phyloP scores from a whole-genome alignment of 768 basidiomycete species.

The Lactarius evosmus region DNA sequence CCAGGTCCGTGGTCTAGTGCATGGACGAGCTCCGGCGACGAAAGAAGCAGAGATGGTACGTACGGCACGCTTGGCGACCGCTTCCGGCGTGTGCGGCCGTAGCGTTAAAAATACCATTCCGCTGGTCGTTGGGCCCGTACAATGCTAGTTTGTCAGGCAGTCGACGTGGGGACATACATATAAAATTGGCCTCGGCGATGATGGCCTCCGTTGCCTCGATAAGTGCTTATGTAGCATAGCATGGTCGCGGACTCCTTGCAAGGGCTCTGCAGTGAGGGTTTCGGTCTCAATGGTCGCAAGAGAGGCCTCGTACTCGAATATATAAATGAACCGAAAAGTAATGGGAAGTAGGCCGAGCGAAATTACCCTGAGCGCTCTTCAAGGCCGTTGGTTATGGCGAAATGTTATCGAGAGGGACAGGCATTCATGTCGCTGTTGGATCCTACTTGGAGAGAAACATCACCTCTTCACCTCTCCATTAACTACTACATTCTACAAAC shows the following conservation, averaged over 20 bases:
- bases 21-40: background rate
- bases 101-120: conserved; percentile 36
- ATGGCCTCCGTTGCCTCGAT: conserved; percentile 20
- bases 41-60: conserved; percentile 10
- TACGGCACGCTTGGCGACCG: conserved; percentile 52
- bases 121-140: conserved; percentile 8
- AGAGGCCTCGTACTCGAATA: conserved; percentile 20
- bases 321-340: background rate
- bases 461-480: conserved; percentile 8
- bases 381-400: background rate
- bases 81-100: conserved; percentile 52
- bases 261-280: conserved; percentile 20
- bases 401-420: background rate
- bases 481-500: background rate
- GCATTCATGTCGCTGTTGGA: background rate
- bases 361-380: background rate
- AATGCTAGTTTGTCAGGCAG: background rate
- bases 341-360: background rate
- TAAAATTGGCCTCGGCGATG: conserved; percentile 4
- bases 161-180: background rate
- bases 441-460: background rate
- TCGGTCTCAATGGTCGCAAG: conserved; percentile 22
- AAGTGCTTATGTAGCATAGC: conserved; percentile 8
- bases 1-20: conserved; percentile 17
- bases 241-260: conserved; percentile 10